These are phyloP conservation scores for Juncus effusus DNA, from an alignment of 176 grass and related monocot species.

Conservation along the genomic window DNA sequence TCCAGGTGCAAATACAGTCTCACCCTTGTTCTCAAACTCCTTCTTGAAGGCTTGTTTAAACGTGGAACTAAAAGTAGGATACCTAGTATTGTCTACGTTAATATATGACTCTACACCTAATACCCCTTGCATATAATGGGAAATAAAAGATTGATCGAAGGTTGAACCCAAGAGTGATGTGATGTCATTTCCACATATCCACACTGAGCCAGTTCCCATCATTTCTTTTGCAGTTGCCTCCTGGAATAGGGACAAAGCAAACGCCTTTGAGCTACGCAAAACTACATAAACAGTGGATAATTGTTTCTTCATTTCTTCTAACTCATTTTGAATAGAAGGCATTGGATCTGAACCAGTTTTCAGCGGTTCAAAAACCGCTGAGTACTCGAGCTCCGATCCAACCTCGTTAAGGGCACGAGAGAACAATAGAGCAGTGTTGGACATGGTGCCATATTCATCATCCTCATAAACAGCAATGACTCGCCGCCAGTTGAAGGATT, in stretches of 20 bases:
- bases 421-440: neutral
- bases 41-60: constrained; percentile 14
- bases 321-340: neutral
- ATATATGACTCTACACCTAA: constrained; percentile 32
- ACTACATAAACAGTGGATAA: constrained; percentile 33
- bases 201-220: constrained; percentile 18
- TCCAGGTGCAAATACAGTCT: constrained; percentile 16
- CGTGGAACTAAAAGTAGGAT: neutral
- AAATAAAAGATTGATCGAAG: constrained; percentile 26
- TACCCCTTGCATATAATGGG: constrained; percentile 31
- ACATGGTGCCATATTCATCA: constrained; percentile 23
- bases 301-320: neutral
- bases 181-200: constrained; percentile 34
- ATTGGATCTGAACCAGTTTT: neutral
- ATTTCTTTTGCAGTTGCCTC: constrained; percentile 13
- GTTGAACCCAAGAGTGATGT: constrained; percentile 24
- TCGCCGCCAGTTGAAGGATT: constrained; percentile 32
- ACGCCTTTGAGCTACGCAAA: constrained; percentile 3
- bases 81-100: neutral
- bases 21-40: neutral
- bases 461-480: constrained; percentile 37
- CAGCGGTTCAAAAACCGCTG: constrained; percentile 8
- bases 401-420: constrained; percentile 6
- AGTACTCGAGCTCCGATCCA: constrained; percentile 29
- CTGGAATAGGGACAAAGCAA: constrained; percentile 18